These are phyloP conservation scores for Mucor sp. DNA, from an alignment of 371 early-diverging fungal species.

Conservation along the genomic window DNA sequence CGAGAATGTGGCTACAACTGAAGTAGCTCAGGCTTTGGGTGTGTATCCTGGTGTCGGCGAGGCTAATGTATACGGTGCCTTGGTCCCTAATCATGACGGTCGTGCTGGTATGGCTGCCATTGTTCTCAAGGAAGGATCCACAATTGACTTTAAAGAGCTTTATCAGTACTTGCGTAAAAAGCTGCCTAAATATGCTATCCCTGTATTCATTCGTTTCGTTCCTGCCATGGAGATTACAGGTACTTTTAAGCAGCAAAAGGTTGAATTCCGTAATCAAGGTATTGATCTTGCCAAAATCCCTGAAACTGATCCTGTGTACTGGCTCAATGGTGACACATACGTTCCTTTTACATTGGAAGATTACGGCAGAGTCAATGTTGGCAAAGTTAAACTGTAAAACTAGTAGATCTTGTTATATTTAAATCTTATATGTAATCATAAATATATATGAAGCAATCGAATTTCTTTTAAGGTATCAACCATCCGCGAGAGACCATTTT, in stretches of 20 bases:
- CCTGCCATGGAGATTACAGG: conserved; percentile 52
- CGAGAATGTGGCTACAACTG: conserved; percentile 70
- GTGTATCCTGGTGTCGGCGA: conserved; percentile 60
- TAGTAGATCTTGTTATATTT: not conserved
- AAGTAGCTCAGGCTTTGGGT: conserved; percentile 63
- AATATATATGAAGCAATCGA: not conserved
- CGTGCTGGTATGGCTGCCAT: conserved; percentile 79
- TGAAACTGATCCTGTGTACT: conserved; percentile 44
- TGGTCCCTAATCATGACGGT: conserved; percentile 58
- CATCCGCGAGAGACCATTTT: conserved; percentile 21
- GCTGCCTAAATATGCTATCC: conserved; percentile 66
- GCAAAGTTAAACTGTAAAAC: conserved; percentile 24
- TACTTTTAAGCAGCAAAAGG: conserved; percentile 62
- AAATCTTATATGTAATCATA: not conserved
- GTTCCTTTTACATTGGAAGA: conserved; percentile 47
- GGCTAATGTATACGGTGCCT: conserved; percentile 65
- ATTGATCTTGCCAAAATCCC: conserved; percentile 39
- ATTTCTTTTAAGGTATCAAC: conserved; percentile 9
- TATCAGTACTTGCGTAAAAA: conserved; percentile 35
- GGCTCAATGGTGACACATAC: conserved; percentile 49
- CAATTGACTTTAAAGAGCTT: conserved; percentile 34
- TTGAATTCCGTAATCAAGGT: conserved; percentile 49
- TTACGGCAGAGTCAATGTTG: conserved; percentile 14
- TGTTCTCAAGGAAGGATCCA: conserved; percentile 22
- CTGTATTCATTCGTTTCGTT: conserved; percentile 58